Percentiles rank a stretch among this genome's conserved stretches.
phyloP scores from a whole-genome alignment of 1,139 yeast genomes.

The Zygosaccharomyces pseudobailii region DNA sequence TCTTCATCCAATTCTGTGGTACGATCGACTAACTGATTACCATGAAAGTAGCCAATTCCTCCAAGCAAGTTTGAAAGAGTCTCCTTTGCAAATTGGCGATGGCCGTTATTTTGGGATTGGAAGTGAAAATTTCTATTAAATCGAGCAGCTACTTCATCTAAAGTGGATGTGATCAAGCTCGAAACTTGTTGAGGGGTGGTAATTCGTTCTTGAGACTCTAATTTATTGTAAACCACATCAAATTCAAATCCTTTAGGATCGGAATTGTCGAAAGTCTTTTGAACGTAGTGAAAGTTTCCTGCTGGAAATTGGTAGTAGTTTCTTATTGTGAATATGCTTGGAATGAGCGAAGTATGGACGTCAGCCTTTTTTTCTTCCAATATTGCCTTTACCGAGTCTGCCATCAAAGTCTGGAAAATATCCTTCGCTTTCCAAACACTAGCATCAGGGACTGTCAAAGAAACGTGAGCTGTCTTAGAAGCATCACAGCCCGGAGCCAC shows the following conservation, averaged over 20 bases:
- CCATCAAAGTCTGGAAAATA: conserved; percentile 61
- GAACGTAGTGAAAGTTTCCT: conserved; percentile 78
- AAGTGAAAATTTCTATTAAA: conserved; percentile 54
- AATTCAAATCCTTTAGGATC: conserved; percentile 68
- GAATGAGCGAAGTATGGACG: conserved; percentile 37
- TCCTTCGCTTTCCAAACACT: conserved; percentile 79
- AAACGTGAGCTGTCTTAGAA: conserved; percentile 55
- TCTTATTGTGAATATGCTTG: conserved; percentile 46
- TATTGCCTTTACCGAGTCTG: conserved; percentile 58
- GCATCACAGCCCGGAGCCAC: conserved; percentile 46
- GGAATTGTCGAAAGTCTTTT: conserved; percentile 50
- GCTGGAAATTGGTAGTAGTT: conserved; percentile 52
- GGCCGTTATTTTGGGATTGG: conserved; percentile 38
- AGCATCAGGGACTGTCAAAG: conserved; percentile 67
- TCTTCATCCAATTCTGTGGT: conserved; percentile 63
- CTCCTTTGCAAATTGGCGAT: conserved; percentile 64
- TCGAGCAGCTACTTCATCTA: conserved; percentile 46
- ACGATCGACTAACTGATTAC: conserved; percentile 82
- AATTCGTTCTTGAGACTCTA: conserved; percentile 42
- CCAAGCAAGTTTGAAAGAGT: conserved; percentile 80
- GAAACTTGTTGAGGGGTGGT: conserved; percentile 40
- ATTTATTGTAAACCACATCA: conserved; percentile 57
- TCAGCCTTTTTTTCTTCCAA: conserved; percentile 36
- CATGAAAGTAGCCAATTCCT: conserved; percentile 84
- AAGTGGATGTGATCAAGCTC: conserved; percentile 37